Conservation (phyloP, 371 early-diverging fungal genomes). For the Mucor sp. region DNA sequence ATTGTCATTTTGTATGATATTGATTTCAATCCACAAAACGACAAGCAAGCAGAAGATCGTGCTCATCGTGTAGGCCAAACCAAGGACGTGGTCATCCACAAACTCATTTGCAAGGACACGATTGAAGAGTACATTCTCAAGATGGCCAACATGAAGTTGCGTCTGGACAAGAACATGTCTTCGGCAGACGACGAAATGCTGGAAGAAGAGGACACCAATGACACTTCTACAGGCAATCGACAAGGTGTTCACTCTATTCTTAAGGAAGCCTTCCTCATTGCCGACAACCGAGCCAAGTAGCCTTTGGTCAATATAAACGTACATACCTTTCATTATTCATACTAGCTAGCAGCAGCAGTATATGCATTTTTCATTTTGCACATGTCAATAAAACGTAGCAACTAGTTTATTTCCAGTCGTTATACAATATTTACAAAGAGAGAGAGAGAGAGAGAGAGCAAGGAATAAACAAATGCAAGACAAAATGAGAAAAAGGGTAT, state of each 20-base stretch:
- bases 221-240: not conserved
- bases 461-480: not conserved
- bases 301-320: no score
- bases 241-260: constrained; percentile 17
- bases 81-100: constrained; percentile 78
- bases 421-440: not conserved
- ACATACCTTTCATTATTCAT: not conserved
- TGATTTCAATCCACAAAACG: constrained; percentile 97
- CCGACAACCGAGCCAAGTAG: not conserved
- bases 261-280: constrained; percentile 9
- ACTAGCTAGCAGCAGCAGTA: no score
- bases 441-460: not conserved
- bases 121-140: constrained; percentile 78
- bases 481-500: not conserved
- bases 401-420: not conserved
- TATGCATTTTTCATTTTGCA: not conserved
- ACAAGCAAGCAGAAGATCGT: constrained; percentile 93
- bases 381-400: not conserved
- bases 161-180: constrained; percentile 60
- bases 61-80: constrained; percentile 95
- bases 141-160: constrained; percentile 72
- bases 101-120: constrained; percentile 71
- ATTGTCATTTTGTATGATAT: constrained; percentile 89
- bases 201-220: not conserved
- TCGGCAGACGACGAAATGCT: constrained; percentile 3